Base-by-base conservation (phyloP, 768 basidiomycete genomes). In the Mrakia gelida region DNA sequence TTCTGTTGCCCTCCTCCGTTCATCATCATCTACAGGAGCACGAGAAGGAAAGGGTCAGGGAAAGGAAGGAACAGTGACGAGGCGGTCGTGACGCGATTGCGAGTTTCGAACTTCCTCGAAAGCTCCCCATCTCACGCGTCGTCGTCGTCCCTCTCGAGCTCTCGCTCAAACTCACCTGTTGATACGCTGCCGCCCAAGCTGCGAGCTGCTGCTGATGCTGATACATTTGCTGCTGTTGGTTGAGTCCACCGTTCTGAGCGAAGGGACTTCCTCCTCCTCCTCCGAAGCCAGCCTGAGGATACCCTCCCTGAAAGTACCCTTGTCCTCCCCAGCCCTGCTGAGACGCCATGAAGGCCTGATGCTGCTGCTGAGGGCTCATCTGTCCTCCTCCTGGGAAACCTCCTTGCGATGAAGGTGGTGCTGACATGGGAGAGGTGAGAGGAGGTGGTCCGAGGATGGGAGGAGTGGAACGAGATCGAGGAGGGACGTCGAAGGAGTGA, bases 161-260 rank as follows among this genome's bases (percentile, higher is more conserved):
- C 49, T 21, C 49, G 15, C 45, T n/a, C 43, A 32, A 16, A 67
- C 76, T 43, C 15, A 77, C 76, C 61, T 77, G 76, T 49, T 75
- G 75, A 41, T 71, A 77, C 21, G 61, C 76, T 13, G 76, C 71
- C 26, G 76, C 76, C 76, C 76, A 77, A 9, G 68, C 76, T 34
- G 76, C 76, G 11, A 77, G 71, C 23, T 77, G 76, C 61, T 77
- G 76, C 52, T 77, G 76, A 28, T 77, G 76, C 59, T 77, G 76
- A 28, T 72, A 72, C 54, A 77, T 56, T 16, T 72, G 71, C 34
- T 71, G 76, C 43, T 72, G 76, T 26, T 71, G 59, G 16, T 28
- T 71, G 34, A 71, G 38, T 21, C 68, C 71, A 4, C 71, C 71
- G n/a, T 52, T 30, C 45, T 54, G 30, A 34, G 41, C 49, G 45